phyloP scores from a whole-genome alignment of 495 filamentous ascomycete genomes.

The Aspergillus mulundensis region DNA sequence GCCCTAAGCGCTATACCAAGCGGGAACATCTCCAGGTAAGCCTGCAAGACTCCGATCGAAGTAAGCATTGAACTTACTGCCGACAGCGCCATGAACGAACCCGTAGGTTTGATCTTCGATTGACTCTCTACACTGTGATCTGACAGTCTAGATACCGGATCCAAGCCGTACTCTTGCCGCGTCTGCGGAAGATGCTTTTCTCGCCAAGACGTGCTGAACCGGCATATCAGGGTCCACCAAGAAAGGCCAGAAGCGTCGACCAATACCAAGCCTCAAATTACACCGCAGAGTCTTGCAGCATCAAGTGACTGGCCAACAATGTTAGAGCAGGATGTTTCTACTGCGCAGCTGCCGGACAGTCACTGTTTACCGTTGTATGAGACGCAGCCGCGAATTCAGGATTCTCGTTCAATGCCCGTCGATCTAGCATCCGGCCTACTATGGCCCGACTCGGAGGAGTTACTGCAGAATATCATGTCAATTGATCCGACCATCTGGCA shows the following conservation, averaged over 20 bases:
- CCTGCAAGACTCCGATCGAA: neutral
- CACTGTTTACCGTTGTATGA: neutral
- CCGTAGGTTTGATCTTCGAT: neutral
- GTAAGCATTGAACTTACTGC: neutral
- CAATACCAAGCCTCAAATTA: neutral
- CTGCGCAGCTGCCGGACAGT: neutral
- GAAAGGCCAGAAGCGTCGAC: neutral
- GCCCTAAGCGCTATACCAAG: slow-evolving; percentile 6
- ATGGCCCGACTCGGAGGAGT: slow-evolving; percentile 1
- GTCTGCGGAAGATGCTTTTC: neutral
- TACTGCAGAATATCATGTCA: slow-evolving; percentile 4
- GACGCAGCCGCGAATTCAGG: neutral
- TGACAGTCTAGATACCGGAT: neutral
- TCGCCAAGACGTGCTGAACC: slow-evolving; percentile 3
- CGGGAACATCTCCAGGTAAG: slow-evolving; percentile 2
- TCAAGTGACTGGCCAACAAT: too few species aligned
- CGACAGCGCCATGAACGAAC: neutral
- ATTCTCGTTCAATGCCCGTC: neutral
- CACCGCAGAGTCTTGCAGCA: neutral
- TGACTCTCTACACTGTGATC: neutral
- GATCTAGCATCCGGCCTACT: neutral
- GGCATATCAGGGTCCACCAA: neutral
- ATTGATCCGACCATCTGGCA: neutral
- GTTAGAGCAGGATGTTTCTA: too few species aligned
- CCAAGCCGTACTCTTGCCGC: neutral